These are phyloP conservation scores for Pholiota microspora DNA, from an alignment of 768 basidiomycete species.

Conservation along the genomic window DNA sequence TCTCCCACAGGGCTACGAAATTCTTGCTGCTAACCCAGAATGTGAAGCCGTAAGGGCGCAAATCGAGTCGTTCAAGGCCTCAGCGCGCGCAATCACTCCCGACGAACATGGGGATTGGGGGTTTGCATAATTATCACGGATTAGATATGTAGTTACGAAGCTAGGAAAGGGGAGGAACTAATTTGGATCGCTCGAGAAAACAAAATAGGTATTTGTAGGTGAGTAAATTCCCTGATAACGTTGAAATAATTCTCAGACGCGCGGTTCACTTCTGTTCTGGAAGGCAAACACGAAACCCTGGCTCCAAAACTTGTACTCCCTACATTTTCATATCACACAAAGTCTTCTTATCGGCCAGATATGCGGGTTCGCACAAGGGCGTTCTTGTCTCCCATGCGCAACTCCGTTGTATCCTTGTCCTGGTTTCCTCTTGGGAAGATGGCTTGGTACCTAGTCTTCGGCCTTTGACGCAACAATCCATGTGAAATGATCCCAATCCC, in stretches of 20 bases:
- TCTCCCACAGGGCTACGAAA: constrained; percentile 56
- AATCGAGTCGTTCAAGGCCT: constrained; percentile 30
- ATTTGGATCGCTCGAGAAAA: neutral
- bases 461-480: no score
- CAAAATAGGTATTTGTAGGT: neutral
- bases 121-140: neutral
- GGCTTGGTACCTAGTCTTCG: no score
- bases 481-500: no score
- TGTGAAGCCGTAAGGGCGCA: constrained; percentile 44
- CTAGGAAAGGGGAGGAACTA: neutral
- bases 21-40: constrained; percentile 53
- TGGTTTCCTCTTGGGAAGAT: no score
- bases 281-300: no score
- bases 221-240: no score
- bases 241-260: no score
- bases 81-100: constrained; percentile 12
- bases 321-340: neutral
- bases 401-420: no score
- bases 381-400: no score
- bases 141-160: neutral
- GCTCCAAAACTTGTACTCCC: neutral
- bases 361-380: neutral
- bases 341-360: neutral
- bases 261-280: no score
- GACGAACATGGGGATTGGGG: neutral